Evolutionary conservation across 257 asterid species (phyloP).

Genomic region (Solanum habrochaites): DNA sequence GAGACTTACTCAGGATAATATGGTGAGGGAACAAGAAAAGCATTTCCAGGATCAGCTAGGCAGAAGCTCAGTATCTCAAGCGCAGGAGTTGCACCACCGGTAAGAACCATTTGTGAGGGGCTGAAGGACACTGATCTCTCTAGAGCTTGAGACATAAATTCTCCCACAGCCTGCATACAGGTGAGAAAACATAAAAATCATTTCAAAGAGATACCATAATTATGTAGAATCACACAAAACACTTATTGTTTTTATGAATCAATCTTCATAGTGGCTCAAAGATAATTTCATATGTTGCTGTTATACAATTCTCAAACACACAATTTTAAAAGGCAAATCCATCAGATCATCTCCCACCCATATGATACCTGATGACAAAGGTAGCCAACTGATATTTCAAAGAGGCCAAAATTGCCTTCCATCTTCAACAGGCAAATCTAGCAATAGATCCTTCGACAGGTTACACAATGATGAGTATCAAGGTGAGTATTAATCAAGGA

Average conservation of each 20-base stretch:
- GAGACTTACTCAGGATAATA: conserved; percentile 55
- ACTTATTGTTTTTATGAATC: background rate
- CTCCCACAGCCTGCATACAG: conserved; percentile 41
- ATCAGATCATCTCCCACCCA: background rate
- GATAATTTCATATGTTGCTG: background rate
- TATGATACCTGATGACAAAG: background rate
- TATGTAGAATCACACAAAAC: background rate
- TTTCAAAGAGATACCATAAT: background rate
- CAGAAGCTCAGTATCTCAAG: conserved; percentile 56
- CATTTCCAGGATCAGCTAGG: conserved; percentile 61
- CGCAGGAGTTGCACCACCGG: conserved; percentile 51
- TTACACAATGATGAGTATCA: background rate
- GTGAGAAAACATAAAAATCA: background rate
- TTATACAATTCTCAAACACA: background rate
- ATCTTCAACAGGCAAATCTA: background rate
- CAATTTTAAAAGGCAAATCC: background rate
- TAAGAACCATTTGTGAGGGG: conserved; percentile 36
- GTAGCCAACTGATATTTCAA: background rate
- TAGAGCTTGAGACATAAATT: conserved; percentile 43
- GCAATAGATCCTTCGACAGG: background rate
- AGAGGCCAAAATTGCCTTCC: background rate
- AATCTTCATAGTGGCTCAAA: background rate
- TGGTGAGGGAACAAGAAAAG: conserved; percentile 63
- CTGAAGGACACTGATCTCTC: conserved; percentile 33
- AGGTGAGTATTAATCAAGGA: background rate